Evolutionary conservation across 768 basidiomycete genomes (phyloP).

Genomic region (Macrolepiota fuliginosa): DNA sequence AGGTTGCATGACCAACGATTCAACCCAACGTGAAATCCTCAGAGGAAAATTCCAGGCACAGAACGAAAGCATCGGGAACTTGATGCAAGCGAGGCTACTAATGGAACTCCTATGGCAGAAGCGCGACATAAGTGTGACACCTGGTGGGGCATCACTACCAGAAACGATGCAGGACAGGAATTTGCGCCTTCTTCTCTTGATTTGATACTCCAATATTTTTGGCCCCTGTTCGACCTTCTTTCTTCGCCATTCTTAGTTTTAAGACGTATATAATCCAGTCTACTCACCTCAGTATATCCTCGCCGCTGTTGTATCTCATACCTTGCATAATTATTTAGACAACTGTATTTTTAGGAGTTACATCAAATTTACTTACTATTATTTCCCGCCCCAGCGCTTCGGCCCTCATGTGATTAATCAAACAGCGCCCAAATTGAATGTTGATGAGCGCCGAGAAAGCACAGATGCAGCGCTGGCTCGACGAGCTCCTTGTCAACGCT

Average conservation of each 20-base stretch:
- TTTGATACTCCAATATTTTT: constrained; percentile 29
- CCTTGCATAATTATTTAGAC: constrained; percentile 11
- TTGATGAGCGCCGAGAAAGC: constrained; percentile 6
- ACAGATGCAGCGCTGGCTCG: neutral
- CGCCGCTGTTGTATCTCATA: constrained; percentile 7
- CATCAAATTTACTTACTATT: constrained; percentile 6
- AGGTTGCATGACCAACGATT: constrained; percentile 72
- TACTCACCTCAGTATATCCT: constrained; percentile 6
- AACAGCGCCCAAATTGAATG: constrained; percentile 4
- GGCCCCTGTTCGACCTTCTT: constrained; percentile 3
- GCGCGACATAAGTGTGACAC: constrained; percentile 39
- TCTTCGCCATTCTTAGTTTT: neutral
- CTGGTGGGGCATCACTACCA: constrained; percentile 47
- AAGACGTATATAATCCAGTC: constrained; percentile 8
- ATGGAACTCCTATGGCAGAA: constrained; percentile 74
- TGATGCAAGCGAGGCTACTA: constrained; percentile 52
- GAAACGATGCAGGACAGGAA: constrained; percentile 53
- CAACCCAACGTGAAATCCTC: constrained; percentile 52
- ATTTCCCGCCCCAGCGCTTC: neutral
- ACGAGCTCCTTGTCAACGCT: constrained; percentile 4
- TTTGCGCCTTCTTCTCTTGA: constrained; percentile 48
- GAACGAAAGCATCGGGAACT: constrained; percentile 59
- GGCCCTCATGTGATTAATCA: neutral
- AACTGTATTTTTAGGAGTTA: constrained; percentile 12
- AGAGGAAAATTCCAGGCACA: constrained; percentile 52